phyloP scores from a whole-genome alignment of 805 yeast genomes.

The Lipomyces spencermartinsiae region DNA sequence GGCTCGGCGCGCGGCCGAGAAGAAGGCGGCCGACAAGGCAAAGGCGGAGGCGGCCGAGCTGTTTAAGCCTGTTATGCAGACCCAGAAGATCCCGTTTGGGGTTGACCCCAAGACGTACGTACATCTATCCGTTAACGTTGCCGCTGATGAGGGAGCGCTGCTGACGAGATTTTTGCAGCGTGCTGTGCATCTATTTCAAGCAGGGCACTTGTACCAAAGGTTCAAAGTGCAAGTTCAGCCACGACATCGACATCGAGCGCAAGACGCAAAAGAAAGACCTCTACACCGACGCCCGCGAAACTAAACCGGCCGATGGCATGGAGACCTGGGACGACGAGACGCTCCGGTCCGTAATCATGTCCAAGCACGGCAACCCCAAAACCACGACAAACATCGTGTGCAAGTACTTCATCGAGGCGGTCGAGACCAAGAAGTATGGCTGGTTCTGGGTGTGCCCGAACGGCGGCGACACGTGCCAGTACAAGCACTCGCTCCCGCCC shows the following conservation, averaged over 20 bases:
- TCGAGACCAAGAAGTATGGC: slow-evolving; percentile 95
- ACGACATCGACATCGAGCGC: slow-evolving; percentile 83
- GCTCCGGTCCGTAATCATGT: slow-evolving; percentile 79
- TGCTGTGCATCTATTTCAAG: slow-evolving; percentile 88
- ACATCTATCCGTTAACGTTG: neutral
- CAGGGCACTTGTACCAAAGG: slow-evolving; percentile 76
- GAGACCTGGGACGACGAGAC: slow-evolving; percentile 97
- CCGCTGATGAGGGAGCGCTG: neutral
- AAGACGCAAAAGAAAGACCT: slow-evolving; percentile 89
- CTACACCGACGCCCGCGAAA: slow-evolving; percentile 82
- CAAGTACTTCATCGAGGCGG: slow-evolving; percentile 93
- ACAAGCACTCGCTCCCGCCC: slow-evolving; percentile 93
- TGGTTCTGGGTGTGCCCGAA: slow-evolving; percentile 99
- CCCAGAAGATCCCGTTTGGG: slow-evolving; percentile 92
- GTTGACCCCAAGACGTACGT: slow-evolving; percentile 86
- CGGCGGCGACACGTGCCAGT: slow-evolving; percentile 90
- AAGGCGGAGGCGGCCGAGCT: slow-evolving; percentile 84
- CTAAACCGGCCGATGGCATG: slow-evolving; percentile 74
- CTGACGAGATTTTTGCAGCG: slow-evolving; percentile 40
- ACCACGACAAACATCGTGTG: slow-evolving; percentile 96
- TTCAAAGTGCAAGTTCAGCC: slow-evolving; percentile 86
- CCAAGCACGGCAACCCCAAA: slow-evolving; percentile 93
- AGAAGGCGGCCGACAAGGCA: slow-evolving; percentile 89
- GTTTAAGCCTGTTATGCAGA: slow-evolving; percentile 66
- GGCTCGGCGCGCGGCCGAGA: slow-evolving; percentile 72